These are phyloP conservation scores for Hura crepitans DNA, from an alignment of 441 rosid species.

Conservation along the genomic window DNA sequence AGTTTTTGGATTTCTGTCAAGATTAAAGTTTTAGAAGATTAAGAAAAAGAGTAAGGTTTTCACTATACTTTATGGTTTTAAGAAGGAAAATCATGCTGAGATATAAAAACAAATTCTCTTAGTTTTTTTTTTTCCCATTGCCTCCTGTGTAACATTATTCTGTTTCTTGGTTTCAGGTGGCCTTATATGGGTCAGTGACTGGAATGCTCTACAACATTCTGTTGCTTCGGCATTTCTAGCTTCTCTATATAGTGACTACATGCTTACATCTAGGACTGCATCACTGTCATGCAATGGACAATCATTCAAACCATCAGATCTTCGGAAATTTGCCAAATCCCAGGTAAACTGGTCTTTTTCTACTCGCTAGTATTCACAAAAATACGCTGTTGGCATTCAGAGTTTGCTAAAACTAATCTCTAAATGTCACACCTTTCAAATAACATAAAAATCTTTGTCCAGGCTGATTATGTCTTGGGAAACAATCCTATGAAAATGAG, in stretches of 20 bases:
- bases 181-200: slow-evolving; percentile 78
- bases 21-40: background rate
- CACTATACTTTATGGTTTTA: background rate
- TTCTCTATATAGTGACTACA: slow-evolving; percentile 80
- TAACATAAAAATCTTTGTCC: slow-evolving; percentile 7
- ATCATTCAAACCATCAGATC: slow-evolving; percentile 71
- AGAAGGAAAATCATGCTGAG: background rate
- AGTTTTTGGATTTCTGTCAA: background rate
- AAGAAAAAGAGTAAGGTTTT: too few relatives aligned
- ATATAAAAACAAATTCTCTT: background rate
- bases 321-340: slow-evolving; percentile 71
- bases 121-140: background rate
- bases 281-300: slow-evolving; percentile 55
- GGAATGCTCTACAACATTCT: slow-evolving; percentile 89
- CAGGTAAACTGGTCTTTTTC: slow-evolving; percentile 51
- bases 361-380: background rate
- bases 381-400: background rate
- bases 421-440: background rate
- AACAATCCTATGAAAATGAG: slow-evolving; percentile 74
- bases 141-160: background rate
- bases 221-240: slow-evolving; percentile 94
- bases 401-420: background rate
- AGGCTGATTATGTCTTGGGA: slow-evolving; percentile 94
- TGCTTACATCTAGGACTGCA: slow-evolving; percentile 72
- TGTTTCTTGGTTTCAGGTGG: slow-evolving; percentile 54